Evolutionary conservation across 2,329 filamentous ascomycete species (phyloP), one percentile per base, ranked within the genome.

Genomic region (Colletotrichum incanum): DNA sequence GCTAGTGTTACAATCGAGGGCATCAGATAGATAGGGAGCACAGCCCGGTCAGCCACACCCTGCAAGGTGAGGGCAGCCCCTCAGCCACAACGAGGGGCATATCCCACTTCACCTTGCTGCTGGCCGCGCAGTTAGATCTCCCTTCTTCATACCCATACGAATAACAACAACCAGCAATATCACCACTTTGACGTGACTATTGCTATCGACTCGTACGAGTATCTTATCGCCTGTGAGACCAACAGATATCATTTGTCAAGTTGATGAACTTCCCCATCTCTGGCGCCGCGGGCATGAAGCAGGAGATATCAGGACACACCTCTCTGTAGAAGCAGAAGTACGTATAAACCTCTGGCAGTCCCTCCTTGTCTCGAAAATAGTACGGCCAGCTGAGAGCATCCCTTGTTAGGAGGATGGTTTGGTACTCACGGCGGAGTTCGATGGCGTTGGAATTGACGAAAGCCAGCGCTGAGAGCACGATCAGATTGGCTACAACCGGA

Each of bases 361-460:
- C 78, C 54, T 75, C 75, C 49, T 76, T 79, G 5, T 78, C 74
- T 2, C 78, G 74, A 8, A 80, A 71, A 50, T 79, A 78, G 60
- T 77, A 78, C 1, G 78, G 73, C 74, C 75, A 79, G 31, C 65
- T 78, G 31, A 72, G 41, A 1, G 77, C 74, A 0, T 76, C 75
- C 23, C 37, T 67, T 1, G 74, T 76, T 2, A 71, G 73, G 23
- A 72, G 64, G 12, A 77, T 74, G 5, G 60, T 49, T n/a, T 74
- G 74, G 11, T 77, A 74, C 18, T 77, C 75, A 0, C 64, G 69
- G 5, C 70, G 71, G 14, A 61, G 64, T 58, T 80, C 77, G 39
- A 80, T 73, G 26, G 74, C 73, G 11, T 77, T 78, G 7, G 75
- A 76, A 41, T 79, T 79, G 47, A 76, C 67, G n/a, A 79, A 79